These are phyloP conservation scores for Kondoa subrosea DNA, from an alignment of 768 basidiomycete genomes.

Conservation along the genomic window DNA sequence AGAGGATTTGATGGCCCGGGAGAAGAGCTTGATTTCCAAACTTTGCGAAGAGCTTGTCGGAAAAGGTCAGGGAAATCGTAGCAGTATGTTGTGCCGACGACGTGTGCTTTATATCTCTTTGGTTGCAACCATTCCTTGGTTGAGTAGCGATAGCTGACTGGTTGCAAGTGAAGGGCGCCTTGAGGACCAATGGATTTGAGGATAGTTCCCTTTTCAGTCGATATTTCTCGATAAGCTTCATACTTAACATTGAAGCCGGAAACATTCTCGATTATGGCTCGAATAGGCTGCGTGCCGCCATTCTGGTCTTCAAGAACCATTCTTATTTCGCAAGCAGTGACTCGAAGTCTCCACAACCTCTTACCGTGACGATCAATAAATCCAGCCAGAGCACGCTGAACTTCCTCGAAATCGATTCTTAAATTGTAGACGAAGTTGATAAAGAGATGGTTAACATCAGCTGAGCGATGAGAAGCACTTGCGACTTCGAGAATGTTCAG, in stretches of 20 bases:
- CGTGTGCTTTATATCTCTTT: constrained; percentile 95
- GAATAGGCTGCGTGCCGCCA: constrained; percentile 86
- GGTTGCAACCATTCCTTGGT: constrained; percentile 97
- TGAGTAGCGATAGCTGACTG: constrained; percentile 78
- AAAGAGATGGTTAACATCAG: constrained; percentile 92
- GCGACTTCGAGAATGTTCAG: constrained; percentile 91
- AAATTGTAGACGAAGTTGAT: constrained; percentile 75
- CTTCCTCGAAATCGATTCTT: constrained; percentile 85
- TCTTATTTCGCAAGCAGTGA: constrained; percentile 92
- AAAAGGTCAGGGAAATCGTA: constrained; percentile 99
- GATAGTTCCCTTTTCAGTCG: constrained; percentile 87
- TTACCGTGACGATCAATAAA: constrained; percentile 99
- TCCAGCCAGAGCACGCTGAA: constrained; percentile 89
- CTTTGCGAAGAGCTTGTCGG: constrained; percentile 83
- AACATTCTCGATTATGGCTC: constrained; percentile 95
- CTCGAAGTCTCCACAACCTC: constrained; percentile 91
- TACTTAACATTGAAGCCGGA: constrained; percentile 98
- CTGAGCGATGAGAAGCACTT: constrained; percentile 68
- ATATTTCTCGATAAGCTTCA: constrained; percentile 94
- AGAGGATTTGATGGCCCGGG: constrained; percentile 60
- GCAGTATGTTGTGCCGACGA: constrained; percentile 93
- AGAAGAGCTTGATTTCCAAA: constrained; percentile 63
- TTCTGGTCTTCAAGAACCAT: constrained; percentile 86
- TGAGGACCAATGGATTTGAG: constrained; percentile 97
- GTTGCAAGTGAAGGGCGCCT: constrained; percentile 87